Base-by-base conservation (phyloP, 208 protist genomes). In the Crithidia bombi region DNA sequence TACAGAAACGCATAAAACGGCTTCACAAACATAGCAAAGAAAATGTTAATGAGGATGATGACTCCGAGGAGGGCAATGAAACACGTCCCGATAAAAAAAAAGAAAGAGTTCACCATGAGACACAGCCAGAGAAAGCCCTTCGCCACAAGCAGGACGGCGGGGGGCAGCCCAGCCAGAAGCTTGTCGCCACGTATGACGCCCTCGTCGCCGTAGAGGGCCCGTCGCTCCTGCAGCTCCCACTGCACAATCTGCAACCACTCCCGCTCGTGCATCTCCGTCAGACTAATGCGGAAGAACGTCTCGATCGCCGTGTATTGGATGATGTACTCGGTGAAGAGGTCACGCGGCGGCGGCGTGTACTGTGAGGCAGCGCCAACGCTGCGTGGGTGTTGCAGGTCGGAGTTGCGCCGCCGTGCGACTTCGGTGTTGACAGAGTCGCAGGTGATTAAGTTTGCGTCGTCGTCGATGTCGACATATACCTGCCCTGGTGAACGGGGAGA, bases 161-260 rank as follows among this genome's bases (percentile, higher is more conserved):
- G 41, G 19, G 87, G 84, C 25, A 92, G 50, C 35, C 47, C 50
- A 10, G 43, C 28, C 32, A 86, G 73, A 7, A 90, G 56, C 32
- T 50, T 74, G 30, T 85, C 82, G 25, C 69, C 57, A 28, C 50
- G 61, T 19, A 67, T 75, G 44, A 69, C 26, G 30, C 14, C 25
- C 15, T 36, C 43, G 28, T 70, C 56, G 21, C 33, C 36, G 33
- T 35, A 19, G 43, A 92, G 41, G 17, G 26, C n/a, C 11, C 55
- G 57, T 6, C 76, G 78, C 51, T 76, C 81, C 43, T 65, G 56
- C 49, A 83, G 32, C 62, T 89, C 81, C 32, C 64, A 59, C 64
- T 88, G 79, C 26, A 90, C 43, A 49, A 90, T 83, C 28, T 74
- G 71, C 33, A 90, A 61, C 82, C 83, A 90, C 75, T 92, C 81